phyloP scores from a whole-genome alignment of 768 basidiomycete species.

The Infundibulicybe gibba region DNA sequence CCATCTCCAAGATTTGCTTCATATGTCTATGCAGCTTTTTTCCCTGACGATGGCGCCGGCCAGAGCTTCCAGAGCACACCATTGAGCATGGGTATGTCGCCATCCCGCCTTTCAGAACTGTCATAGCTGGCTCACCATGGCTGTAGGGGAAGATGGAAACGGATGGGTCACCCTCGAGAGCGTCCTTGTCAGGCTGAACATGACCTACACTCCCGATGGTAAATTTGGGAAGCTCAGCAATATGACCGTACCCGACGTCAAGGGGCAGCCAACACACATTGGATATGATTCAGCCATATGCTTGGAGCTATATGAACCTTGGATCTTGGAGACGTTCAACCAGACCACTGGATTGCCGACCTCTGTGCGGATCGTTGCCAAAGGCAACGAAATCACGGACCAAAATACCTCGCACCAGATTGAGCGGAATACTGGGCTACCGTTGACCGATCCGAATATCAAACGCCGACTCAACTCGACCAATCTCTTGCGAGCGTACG shows the following conservation, averaged over 20 bases:
- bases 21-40: conserved; percentile 17
- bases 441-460: conserved; percentile 13
- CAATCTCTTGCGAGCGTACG: conserved; percentile 17
- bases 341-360: conserved; percentile 25
- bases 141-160: conserved; percentile 21
- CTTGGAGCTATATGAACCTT: conserved; percentile 36
- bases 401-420: conserved; percentile 6
- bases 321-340: conserved; percentile 34
- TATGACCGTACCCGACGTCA: conserved; percentile 12
- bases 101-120: neutral
- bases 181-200: conserved; percentile 31
- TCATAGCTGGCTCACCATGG: neutral
- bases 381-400: conserved; percentile 21
- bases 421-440: conserved; percentile 17
- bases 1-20: neutral
- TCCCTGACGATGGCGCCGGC: conserved; percentile 27
- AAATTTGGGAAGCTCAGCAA: conserved; percentile 18
- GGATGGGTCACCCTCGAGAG: conserved; percentile 31
- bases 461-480: conserved; percentile 24
- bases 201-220: conserved; percentile 26
- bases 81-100: conserved; percentile 18
- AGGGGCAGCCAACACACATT: conserved; percentile 25
- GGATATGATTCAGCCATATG: conserved; percentile 38
- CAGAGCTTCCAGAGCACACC: conserved; percentile 20
- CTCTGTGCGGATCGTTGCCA: conserved; percentile 25